Evolutionary conservation across 192 early-diverging fungal genomes (phyloP).

Genomic region (Helicostylum pulchrum): DNA sequence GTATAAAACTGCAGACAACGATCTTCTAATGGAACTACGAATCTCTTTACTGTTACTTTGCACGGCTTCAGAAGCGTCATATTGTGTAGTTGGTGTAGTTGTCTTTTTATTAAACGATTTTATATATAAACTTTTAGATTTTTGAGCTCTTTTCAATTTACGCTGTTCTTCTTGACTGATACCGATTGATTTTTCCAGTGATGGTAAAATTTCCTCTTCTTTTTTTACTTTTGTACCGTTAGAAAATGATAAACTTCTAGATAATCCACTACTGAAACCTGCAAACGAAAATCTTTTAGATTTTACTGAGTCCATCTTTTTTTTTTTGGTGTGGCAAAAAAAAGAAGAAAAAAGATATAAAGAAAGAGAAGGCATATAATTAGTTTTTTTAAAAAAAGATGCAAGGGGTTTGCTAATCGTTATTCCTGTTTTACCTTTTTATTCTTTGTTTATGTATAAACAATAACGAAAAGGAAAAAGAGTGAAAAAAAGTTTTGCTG

Average conservation of each 20-base stretch:
- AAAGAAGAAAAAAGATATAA: too few species aligned
- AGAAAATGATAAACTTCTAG: slow-evolving; percentile 8
- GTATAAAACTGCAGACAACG: slow-evolving; percentile 24
- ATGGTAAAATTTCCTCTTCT: background rate
- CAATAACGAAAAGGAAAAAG: too few species aligned
- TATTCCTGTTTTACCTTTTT: too few species aligned
- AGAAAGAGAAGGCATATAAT: too few species aligned
- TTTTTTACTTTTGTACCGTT: background rate
- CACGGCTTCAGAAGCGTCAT: slow-evolving; percentile 9
- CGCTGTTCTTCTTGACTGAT: background rate
- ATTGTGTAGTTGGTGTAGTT: background rate
- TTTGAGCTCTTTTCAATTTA: slow-evolving; percentile 2
- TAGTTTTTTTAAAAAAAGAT: too few species aligned
- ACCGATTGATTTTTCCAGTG: background rate
- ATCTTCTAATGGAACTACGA: slow-evolving; percentile 20
- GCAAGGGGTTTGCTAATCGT: too few species aligned
- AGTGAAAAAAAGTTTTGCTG: too few species aligned
- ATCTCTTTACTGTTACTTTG: slow-evolving; percentile 18
- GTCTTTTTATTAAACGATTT: slow-evolving; percentile 16
- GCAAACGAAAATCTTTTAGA: slow-evolving; percentile 22
- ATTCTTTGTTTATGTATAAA: too few species aligned
- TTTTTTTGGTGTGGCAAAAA: too few species aligned
- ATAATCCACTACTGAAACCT: slow-evolving; percentile 8
- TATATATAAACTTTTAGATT: slow-evolving; percentile 21
- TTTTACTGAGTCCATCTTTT: background rate